Conservation (phyloP, 208 protist genomes). For the Trypanosomatidae sp. region DNA sequence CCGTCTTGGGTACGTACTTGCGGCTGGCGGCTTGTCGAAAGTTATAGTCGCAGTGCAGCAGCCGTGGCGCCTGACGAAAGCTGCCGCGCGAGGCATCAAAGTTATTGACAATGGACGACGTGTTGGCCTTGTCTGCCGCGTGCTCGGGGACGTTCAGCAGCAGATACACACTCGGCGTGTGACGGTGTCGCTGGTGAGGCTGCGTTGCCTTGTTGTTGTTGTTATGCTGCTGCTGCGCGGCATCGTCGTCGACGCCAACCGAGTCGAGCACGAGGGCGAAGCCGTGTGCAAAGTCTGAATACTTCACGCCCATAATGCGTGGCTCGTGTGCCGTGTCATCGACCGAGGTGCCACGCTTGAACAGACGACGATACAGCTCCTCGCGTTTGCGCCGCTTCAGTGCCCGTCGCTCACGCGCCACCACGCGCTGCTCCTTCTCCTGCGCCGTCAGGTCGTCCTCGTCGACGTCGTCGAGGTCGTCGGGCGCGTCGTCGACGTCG, state of each 20-base stretch:
- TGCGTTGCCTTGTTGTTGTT: slow-evolving; percentile 1
- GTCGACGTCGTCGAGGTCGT: slow-evolving; percentile 22
- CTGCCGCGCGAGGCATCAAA: slow-evolving; percentile 22
- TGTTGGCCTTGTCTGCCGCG: slow-evolving; percentile 5
- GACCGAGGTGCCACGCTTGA: slow-evolving; percentile 50
- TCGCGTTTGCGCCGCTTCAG: slow-evolving; percentile 29
- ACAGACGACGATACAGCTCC: slow-evolving; percentile 42
- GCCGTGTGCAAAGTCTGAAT: slow-evolving; percentile 54
- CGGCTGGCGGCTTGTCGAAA: slow-evolving; percentile 39
- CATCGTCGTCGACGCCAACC: slow-evolving; percentile 18
- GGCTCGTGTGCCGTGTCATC: slow-evolving; percentile 35
- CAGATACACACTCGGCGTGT: slow-evolving; percentile 39
- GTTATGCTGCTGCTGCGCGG: background rate
- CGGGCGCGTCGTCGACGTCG: slow-evolving; percentile 34
- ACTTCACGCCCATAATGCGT: slow-evolving; percentile 63
- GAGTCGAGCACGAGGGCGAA: slow-evolving; percentile 65
- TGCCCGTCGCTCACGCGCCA: slow-evolving; percentile 10
- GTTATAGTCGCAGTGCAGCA: slow-evolving; percentile 52
- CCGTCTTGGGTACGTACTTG: slow-evolving; percentile 10
- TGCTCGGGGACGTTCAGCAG: slow-evolving; percentile 54
- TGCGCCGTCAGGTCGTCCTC: slow-evolving; percentile 27
- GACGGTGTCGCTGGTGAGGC: slow-evolving; percentile 16
- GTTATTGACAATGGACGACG: slow-evolving; percentile 32
- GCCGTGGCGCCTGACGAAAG: slow-evolving; percentile 22
- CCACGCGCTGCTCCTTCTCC: slow-evolving; percentile 12